These are phyloP conservation scores for Populus ilicifolia DNA, from an alignment of 345 rosid species.

Conservation along the genomic window DNA sequence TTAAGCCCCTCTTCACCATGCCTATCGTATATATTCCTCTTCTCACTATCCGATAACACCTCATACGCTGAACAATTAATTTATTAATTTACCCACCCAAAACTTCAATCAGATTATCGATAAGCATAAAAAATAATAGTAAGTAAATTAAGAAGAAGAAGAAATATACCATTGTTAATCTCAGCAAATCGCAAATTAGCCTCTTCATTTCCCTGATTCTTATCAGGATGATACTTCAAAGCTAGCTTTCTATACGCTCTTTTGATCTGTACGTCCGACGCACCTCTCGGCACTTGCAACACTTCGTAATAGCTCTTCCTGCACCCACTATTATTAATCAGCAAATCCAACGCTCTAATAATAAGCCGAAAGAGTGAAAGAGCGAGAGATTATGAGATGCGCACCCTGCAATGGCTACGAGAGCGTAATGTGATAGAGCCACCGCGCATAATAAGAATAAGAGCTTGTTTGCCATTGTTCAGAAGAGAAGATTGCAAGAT, in stretches of 20 bases:
- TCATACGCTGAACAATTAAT: slow-evolving; percentile 64
- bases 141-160: background rate
- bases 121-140: background rate
- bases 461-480: slow-evolving; percentile 43
- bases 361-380: background rate
- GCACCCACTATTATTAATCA: slow-evolving; percentile 15
- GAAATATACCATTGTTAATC: slow-evolving; percentile 67
- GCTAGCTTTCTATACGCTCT: slow-evolving; percentile 96
- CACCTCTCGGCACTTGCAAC: slow-evolving; percentile 84
- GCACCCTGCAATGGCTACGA: slow-evolving; percentile 58
- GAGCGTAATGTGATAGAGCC: slow-evolving; percentile 41
- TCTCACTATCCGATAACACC: slow-evolving; percentile 87
- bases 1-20: slow-evolving; percentile 96
- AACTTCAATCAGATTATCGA: slow-evolving; percentile 7
- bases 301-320: slow-evolving; percentile 94
- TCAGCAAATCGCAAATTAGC: slow-evolving; percentile 85
- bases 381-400: background rate
- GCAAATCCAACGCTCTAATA: background rate
- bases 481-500: background rate
- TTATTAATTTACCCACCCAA: background rate
- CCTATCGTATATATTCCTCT: slow-evolving; percentile 77
- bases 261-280: slow-evolving; percentile 96
- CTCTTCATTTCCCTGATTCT: slow-evolving; percentile 92
- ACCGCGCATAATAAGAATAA: slow-evolving; percentile 48
- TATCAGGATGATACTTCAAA: slow-evolving; percentile 96